Conservation (phyloP, 2,329 filamentous ascomycete species). For the Alternaria rosae region DNA sequence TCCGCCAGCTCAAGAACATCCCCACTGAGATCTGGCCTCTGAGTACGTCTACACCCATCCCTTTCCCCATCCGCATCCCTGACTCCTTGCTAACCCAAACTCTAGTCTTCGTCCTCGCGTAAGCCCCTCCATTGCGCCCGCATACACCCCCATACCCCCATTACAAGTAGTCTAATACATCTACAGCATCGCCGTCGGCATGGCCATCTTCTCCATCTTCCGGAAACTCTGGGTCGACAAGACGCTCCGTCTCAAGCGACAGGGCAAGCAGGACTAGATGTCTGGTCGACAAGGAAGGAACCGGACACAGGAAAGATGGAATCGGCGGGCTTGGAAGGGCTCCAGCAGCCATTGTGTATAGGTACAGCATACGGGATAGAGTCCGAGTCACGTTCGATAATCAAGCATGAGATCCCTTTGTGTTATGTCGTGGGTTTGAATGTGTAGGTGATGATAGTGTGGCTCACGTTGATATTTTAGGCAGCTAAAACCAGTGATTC, state of each 20-base stretch:
- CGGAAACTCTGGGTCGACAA: conserved; percentile 90
- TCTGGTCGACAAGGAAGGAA: neutral
- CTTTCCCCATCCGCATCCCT: neutral
- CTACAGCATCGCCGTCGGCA: conserved; percentile 70
- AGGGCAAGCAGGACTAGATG: conserved; percentile 53
- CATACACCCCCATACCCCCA: neutral
- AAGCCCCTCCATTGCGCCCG: conserved; percentile 54
- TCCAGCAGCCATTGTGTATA: conserved; percentile 36
- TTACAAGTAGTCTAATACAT: conserved; percentile 32
- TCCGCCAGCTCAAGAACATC: conserved; percentile 87
- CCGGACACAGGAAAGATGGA: conserved; percentile 3
- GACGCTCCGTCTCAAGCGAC: conserved; percentile 85
- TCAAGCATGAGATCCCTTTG: conserved; percentile 37
- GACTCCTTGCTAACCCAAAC: conserved; percentile 24
- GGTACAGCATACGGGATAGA: conserved; percentile 21
- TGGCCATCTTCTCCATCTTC: conserved; percentile 80
- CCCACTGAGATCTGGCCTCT: conserved; percentile 94
- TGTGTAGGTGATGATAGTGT: neutral
- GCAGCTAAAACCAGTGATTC: too few relatives aligned
- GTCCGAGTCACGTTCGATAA: conserved; percentile 24
- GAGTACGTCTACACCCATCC: conserved; percentile 70
- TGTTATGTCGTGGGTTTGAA: conserved; percentile 11
- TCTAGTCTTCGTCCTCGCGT: conserved; percentile 83
- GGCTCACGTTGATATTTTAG: neutral
- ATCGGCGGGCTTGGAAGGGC: conserved; percentile 17